Evolutionary conservation across 257 asterid species (phyloP), one percentile per base, ranked within the genome.

Genomic region (Ajuga chamaepitys): DNA sequence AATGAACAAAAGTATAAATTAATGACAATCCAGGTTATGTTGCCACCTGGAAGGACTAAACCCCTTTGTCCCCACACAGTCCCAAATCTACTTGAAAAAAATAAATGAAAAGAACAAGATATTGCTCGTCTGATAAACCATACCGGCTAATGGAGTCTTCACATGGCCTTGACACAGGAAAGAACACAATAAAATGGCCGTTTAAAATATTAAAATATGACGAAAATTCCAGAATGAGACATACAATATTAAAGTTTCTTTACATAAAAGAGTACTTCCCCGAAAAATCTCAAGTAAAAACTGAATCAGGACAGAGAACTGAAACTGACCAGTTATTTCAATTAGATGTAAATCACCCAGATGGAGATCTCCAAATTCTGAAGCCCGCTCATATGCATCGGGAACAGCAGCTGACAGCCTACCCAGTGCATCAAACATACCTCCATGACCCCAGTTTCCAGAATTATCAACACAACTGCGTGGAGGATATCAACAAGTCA

Each of bases 381-480:
- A 81, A 67, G 97, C 98, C 69, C 74, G 85, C 71, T 84, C 82
- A 58, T 93, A 93, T 55, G 89, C 89, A 69, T 35, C 38, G 2
- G 98, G 91, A 68, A 89, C 61, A 52, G 79, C 68, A 30, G 81
- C 55, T 47, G 98, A 87, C 55, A 87, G 80, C 75, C 81, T 82
- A 30, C 83, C 77, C 67, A 89, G 78, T 16, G 95, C 98, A 80
- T 89, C 88, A 81, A 89, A 93, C 78, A 93, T 63, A 47, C 98
- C 96, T 50, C 98, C 98, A 52, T 56, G 96, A 24, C 98, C 98
- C 98, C 98, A 93, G 51, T 70, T 89, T 74, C 98, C 98, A 64
- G 98, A 93, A 81, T 80, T 68, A 81, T 93, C 98, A 72, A 93
- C 87, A 62, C 98, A 93, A 75, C 98, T 93, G 89, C 67, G 11